Evolutionary conservation across 352 stramenopile species (phyloP), one percentile per base, ranked within the genome.

Genomic region (Globisporangium spiculum): DNA sequence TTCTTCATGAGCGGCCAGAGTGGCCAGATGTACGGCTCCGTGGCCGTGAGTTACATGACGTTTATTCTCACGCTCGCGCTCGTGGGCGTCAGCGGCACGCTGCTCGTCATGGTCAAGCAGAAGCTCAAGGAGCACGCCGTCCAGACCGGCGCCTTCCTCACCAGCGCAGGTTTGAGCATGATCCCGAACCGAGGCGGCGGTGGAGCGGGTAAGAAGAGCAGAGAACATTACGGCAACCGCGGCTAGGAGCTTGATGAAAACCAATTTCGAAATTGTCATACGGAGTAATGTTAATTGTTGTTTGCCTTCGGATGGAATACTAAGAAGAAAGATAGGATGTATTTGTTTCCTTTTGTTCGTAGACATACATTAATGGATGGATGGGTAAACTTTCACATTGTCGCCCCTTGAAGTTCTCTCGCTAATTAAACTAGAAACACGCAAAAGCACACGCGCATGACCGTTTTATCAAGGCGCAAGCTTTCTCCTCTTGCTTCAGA

Each of bases 1-100:
- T 94, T 94, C 71, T 94, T 94, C 71, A 94, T 94, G 84, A 87
- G 83, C 67, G 81, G 84, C 38, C 84, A 93, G 72, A 93, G 84
- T 52, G 84, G 84, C 26, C 81, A 91, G 65, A 80, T 78, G 38
- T 92, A 92, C 60, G 84, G 84, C 74, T 78, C 81, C 7, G 77
- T 86, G 46, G 83, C 84, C 14, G 83, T 94, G 59, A 90, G 83
- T 67, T 91, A 90, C 71, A 94, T 92, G 62, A 79, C 79, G 7
- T 94, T 93, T 58, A 90, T 92, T 55, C 72, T 94, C 55, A 78
- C 84, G 52, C 74, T 94, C 53, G 79, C 76, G 48, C 78, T 94
- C 65, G 83, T 94, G 24, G 74, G 83, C 14, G 84, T 89, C 22
- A 88, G 81, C 57, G 72, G 74, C 16, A 80, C 90, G 77, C 58